Evolutionary conservation across 768 basidiomycete species (phyloP).

Genomic region (Boletales sp.): DNA sequence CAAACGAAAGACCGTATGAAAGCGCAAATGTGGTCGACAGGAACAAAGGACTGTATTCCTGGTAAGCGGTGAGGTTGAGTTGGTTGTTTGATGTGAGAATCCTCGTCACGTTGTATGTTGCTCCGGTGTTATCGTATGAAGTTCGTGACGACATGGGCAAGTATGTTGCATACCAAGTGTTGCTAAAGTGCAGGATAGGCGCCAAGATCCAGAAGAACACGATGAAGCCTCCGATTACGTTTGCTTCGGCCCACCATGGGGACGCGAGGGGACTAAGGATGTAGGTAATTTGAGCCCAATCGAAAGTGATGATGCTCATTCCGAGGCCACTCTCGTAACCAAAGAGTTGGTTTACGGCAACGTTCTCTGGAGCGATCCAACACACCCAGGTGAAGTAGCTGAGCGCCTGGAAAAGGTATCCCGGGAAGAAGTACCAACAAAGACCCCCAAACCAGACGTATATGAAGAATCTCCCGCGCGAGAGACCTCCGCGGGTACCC

Average conservation of each 20-base stretch:
- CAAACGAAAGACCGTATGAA: constrained; percentile 48
- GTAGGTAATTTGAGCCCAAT: constrained; percentile 76
- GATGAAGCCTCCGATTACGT: constrained; percentile 36
- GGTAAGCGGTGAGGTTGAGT: constrained; percentile 33
- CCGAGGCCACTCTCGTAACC: constrained; percentile 55
- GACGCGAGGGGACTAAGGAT: constrained; percentile 36
- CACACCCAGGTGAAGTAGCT: constrained; percentile 57
- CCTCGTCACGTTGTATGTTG: constrained; percentile 36
- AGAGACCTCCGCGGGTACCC: constrained; percentile 42
- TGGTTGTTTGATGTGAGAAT: constrained; percentile 32
- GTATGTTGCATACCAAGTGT: constrained; percentile 37
- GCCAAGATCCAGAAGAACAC: constrained; percentile 32
- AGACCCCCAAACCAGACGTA: constrained; percentile 40
- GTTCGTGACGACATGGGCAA: constrained; percentile 39
- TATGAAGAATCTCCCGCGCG: constrained; percentile 51
- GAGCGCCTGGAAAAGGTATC: constrained; percentile 68
- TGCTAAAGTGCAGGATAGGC: constrained; percentile 30
- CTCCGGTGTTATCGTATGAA: constrained; percentile 43
- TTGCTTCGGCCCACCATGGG: constrained; percentile 39
- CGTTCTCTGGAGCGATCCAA: constrained; percentile 71
- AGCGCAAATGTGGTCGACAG: constrained; percentile 50
- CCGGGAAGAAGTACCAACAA: constrained; percentile 61
- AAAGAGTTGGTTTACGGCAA: constrained; percentile 72
- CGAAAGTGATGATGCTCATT: constrained; percentile 77
- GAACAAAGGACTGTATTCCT: constrained; percentile 40